Percentiles rank a stretch among this genome's conserved stretches.
phyloP scores from a whole-genome alignment of 768 basidiomycete species.

The Mycena polygramma region DNA sequence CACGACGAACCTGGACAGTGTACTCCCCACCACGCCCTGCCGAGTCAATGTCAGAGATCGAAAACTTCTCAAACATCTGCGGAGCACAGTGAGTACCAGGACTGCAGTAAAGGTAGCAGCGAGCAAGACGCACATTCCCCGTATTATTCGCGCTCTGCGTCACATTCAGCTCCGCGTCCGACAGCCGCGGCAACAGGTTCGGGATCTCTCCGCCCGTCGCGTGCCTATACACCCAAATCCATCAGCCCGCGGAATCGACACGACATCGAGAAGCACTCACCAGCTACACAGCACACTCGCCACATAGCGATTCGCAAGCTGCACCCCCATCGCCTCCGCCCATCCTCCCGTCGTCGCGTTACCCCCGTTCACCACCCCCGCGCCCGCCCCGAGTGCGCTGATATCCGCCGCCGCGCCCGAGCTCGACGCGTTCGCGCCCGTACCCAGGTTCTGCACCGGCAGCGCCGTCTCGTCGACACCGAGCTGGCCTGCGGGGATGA shows the following conservation, averaged over 20 bases:
- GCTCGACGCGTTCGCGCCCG: slow-evolving; percentile 60
- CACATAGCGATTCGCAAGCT: slow-evolving; percentile 89
- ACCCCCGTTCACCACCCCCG: slow-evolving; percentile 75
- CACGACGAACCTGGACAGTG: slow-evolving; percentile 73
- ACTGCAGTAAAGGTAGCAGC: not conserved
- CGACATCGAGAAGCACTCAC: slow-evolving; percentile 55
- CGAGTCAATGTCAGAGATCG: slow-evolving; percentile 80
- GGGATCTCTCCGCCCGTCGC: slow-evolving; percentile 91
- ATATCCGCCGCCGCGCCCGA: slow-evolving; percentile 72
- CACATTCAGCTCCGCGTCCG: slow-evolving; percentile 77
- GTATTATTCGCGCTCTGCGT: slow-evolving; percentile 76
- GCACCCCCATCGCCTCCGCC: slow-evolving; percentile 70
- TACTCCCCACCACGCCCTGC: slow-evolving; percentile 90
- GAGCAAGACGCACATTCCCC: slow-evolving; percentile 73
- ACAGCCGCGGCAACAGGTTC: slow-evolving; percentile 74
- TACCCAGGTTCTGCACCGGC: slow-evolving; percentile 72
- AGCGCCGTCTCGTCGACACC: slow-evolving; percentile 77
- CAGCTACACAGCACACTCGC: slow-evolving; percentile 90
- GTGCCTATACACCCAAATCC: slow-evolving; percentile 59
- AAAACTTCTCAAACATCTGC: slow-evolving; percentile 94
- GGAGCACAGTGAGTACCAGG: not conserved
- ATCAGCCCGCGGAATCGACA: not conserved
- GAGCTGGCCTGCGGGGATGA: slow-evolving; percentile 88
- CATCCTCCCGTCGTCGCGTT: slow-evolving; percentile 74
- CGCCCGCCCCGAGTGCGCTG: slow-evolving; percentile 52